These are phyloP conservation scores for Rubia balearica DNA, from an alignment of 305 asterid species.

Conservation along the genomic window DNA sequence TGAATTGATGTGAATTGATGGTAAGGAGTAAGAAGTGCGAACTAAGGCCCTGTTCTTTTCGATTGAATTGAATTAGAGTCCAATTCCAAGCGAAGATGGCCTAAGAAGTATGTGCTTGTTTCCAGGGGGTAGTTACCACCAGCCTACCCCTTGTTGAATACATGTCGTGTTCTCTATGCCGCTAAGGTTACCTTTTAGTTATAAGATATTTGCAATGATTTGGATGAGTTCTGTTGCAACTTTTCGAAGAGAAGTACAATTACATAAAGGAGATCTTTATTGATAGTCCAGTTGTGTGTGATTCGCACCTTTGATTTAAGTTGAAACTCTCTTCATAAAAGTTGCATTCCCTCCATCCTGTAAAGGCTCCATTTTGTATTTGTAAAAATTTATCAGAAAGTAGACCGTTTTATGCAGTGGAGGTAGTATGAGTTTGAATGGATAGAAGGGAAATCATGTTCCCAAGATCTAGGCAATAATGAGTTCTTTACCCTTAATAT, in stretches of 20 bases:
- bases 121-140: background rate
- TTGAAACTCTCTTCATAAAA: background rate
- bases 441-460: background rate
- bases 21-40: background rate
- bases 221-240: background rate
- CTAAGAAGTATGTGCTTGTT: background rate
- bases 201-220: background rate
- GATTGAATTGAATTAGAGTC: background rate
- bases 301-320: background rate
- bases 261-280: too few species aligned
- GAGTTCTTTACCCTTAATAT: background rate
- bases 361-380: background rate
- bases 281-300: background rate
- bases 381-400: too few species aligned
- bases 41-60: background rate
- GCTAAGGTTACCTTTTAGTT: background rate
- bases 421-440: background rate
- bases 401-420: background rate
- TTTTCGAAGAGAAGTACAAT: background rate
- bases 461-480: background rate
- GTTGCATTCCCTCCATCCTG: background rate
- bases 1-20: background rate
- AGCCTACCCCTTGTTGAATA: background rate
- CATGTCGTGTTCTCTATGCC: background rate
- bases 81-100: background rate